These are phyloP conservation scores for Ustilago nuda DNA, from an alignment of 1,284 basidiomycete genomes.

Conservation along the genomic window DNA sequence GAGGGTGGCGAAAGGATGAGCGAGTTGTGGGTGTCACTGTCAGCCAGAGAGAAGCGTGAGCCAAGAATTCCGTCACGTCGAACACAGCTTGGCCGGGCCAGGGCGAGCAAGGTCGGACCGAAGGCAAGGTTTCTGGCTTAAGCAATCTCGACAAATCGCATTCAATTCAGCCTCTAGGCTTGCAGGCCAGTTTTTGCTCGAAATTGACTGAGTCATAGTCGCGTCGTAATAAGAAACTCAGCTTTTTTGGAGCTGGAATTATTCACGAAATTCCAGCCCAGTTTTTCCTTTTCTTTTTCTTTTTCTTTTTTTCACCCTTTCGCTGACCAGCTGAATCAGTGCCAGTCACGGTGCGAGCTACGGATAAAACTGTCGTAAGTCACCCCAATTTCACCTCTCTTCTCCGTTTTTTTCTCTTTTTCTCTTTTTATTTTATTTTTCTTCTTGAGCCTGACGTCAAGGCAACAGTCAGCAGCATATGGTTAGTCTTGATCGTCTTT, in stretches of 20 bases:
- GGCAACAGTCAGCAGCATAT: neutral
- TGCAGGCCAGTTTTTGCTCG: neutral
- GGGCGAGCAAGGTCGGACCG: constrained; percentile 7
- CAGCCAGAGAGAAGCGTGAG: constrained; percentile 3
- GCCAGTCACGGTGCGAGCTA: neutral
- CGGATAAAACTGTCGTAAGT: constrained; percentile 1
- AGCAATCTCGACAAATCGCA: constrained; percentile 7
- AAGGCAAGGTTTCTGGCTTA: constrained; percentile 2
- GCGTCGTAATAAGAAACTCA: neutral
- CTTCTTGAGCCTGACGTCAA: neutral
- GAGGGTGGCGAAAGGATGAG: constrained; percentile 21
- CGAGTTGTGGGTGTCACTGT: constrained; percentile 6
- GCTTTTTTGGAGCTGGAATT: neutral
- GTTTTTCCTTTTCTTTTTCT: too few species aligned
- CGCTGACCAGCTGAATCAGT: neutral
- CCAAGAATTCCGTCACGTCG: constrained; percentile 1
- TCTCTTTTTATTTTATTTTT: neutral
- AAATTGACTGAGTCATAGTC: constrained; percentile 1
- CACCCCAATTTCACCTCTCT: neutral
- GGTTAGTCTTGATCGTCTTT: neutral
- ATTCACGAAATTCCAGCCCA: neutral
- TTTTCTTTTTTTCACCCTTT: neutral
- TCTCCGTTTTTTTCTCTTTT: neutral
- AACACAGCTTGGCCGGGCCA: neutral
- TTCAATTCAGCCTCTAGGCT: neutral